Conservation (phyloP, 176 grass and related monocot genomes). For the bread wheat (Triticum aestivum) region DNA sequence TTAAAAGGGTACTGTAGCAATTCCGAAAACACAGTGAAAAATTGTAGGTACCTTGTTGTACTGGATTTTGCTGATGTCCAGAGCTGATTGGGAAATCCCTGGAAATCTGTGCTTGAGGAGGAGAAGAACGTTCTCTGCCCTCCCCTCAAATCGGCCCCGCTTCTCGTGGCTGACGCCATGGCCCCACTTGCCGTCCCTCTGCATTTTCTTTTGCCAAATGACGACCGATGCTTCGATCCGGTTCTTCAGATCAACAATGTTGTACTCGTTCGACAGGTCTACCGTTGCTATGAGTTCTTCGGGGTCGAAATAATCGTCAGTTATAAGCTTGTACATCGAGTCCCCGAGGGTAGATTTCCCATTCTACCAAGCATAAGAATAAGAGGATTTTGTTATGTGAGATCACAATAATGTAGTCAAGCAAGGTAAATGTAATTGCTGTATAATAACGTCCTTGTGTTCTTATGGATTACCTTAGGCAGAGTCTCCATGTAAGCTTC, state of each 20-base stretch:
- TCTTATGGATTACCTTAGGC: slow-evolving; percentile 59
- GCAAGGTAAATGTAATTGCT: not conserved
- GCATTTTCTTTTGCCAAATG: slow-evolving; percentile 87
- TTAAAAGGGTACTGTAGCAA: not conserved
- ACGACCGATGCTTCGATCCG: slow-evolving; percentile 69
- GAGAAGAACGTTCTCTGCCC: slow-evolving; percentile 71
- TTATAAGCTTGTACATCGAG: slow-evolving; percentile 73
- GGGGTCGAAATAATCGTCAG: slow-evolving; percentile 65
- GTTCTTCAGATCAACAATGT: slow-evolving; percentile 78
- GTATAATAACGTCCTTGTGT: not conserved
- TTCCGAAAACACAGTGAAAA: not conserved
- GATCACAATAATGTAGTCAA: not conserved
- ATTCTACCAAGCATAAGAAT: slow-evolving; percentile 47
- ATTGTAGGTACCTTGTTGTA: slow-evolving; percentile 60
- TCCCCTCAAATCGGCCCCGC: slow-evolving; percentile 68
- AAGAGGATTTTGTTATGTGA: not conserved
- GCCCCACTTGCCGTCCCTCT: slow-evolving; percentile 65
- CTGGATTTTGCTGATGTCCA: slow-evolving; percentile 85
- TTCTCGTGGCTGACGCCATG: slow-evolving; percentile 64
- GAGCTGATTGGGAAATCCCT: slow-evolving; percentile 56
- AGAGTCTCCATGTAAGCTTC: slow-evolving; percentile 74
- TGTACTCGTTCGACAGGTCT: slow-evolving; percentile 62
- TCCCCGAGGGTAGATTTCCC: slow-evolving; percentile 76
- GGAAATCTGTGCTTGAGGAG: slow-evolving; percentile 75
- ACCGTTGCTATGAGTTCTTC: slow-evolving; percentile 55